Percentiles rank a stretch among this genome's conserved stretches.
phyloP scores from a whole-genome alignment of 164 flowering plant species.

The Santalum album region DNA sequence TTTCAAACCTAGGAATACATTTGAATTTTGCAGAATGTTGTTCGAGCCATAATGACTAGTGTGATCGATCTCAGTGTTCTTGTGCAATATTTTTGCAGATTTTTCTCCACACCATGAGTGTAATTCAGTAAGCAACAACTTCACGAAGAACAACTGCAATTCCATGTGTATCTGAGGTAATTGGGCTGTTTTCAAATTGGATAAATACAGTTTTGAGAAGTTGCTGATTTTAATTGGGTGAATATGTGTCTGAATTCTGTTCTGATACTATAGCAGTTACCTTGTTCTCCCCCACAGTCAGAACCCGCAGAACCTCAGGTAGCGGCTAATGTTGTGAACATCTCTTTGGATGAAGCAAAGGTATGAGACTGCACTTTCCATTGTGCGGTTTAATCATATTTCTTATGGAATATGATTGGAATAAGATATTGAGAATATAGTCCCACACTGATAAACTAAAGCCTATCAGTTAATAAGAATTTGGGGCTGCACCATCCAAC shows the following conservation, averaged over 20 bases:
- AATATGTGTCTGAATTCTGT: not conserved
- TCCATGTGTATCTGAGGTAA: slow-evolving; percentile 36
- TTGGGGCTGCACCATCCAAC: too few relatives aligned
- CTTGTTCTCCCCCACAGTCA: slow-evolving; percentile 16
- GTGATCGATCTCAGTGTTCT: not conserved
- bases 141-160: slow-evolving; percentile 14
- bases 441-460: too few relatives aligned
- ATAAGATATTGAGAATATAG: too few relatives aligned
- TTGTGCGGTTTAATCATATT: too few relatives aligned
- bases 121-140: slow-evolving; percentile 13
- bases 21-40: too few relatives aligned
- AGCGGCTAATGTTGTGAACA: slow-evolving; percentile 7
- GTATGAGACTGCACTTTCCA: slow-evolving; percentile 5
- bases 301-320: slow-evolving; percentile 20
- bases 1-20: too few relatives aligned
- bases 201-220: not conserved
- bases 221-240: not conserved
- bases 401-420: too few relatives aligned
- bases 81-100: slow-evolving; percentile 11
- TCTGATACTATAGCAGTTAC: not conserved
- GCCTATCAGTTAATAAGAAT: too few relatives aligned
- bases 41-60: not conserved
- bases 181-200: slow-evolving; percentile 5
- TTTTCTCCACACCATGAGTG: slow-evolving; percentile 13
- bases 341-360: slow-evolving; percentile 14